These are phyloP conservation scores for Mollisia scopiformis DNA, from an alignment of 2,329 filamentous ascomycete genomes.

Conservation along the genomic window DNA sequence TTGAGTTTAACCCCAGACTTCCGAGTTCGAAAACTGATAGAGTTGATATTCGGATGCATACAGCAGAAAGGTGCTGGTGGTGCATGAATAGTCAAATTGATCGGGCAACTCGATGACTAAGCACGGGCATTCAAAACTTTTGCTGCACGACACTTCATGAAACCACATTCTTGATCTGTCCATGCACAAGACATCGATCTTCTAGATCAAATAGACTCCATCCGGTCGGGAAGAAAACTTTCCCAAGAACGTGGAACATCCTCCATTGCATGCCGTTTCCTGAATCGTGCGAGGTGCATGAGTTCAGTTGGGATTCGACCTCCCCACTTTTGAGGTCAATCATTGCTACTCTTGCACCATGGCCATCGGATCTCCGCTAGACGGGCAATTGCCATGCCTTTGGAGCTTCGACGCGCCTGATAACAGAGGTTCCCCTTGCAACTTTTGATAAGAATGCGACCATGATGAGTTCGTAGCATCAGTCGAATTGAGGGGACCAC, in stretches of 20 bases:
- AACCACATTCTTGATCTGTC: background rate
- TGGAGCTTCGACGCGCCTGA: background rate
- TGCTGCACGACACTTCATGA: background rate
- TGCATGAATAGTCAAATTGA: background rate
- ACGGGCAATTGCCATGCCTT: background rate
- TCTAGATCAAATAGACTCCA: background rate
- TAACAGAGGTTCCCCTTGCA: background rate
- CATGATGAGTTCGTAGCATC: background rate
- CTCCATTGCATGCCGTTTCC: background rate
- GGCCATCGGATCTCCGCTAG: slow-evolving; percentile 8
- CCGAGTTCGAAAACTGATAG: too few relatives aligned
- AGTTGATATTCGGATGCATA: too few relatives aligned
- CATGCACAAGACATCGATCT: background rate
- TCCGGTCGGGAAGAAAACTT: background rate
- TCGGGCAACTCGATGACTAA: background rate
- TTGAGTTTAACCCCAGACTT: too few relatives aligned
- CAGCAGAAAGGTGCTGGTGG: too few relatives aligned
- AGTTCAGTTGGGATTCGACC: background rate
- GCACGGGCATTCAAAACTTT: background rate
- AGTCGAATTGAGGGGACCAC: background rate
- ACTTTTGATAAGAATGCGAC: background rate
- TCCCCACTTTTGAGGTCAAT: slow-evolving; percentile 9
- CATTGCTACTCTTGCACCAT: background rate
- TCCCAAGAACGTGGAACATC: background rate
- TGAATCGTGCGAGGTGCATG: background rate